Evolutionary conservation across 1,139 yeast species (phyloP).

Genomic region (Saccharomyces hybrid): DNA sequence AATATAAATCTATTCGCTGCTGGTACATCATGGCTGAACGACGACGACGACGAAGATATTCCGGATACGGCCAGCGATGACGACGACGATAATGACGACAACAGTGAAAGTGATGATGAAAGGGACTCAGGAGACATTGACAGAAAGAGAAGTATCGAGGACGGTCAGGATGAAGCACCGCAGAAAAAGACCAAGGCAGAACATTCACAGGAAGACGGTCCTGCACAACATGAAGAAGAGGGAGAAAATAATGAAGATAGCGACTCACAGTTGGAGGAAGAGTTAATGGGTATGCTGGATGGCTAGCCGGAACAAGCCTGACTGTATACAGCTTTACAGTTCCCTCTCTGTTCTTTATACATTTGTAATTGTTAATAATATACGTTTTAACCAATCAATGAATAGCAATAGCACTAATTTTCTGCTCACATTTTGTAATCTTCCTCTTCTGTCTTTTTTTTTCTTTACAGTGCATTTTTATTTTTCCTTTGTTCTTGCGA

Average conservation of each 20-base stretch:
- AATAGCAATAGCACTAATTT: neutral
- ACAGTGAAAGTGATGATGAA: constrained; percentile 15
- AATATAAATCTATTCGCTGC: constrained; percentile 26
- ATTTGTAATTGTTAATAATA: neutral
- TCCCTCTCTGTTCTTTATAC: neutral
- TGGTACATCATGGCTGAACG: constrained; percentile 32
- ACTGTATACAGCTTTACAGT: neutral
- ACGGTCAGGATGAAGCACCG: constrained; percentile 4
- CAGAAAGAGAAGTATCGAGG: neutral
- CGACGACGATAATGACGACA: constrained; percentile 21
- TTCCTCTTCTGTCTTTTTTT: too few species aligned
- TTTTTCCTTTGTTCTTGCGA: neutral
- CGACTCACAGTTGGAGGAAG: constrained; percentile 36
- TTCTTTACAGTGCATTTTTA: too few species aligned
- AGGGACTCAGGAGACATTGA: constrained; percentile 10
- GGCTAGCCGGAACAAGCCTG: constrained; percentile 1
- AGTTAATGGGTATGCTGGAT: constrained; percentile 31
- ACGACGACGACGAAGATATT: constrained; percentile 32
- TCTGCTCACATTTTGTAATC: too few species aligned
- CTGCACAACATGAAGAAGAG: constrained; percentile 2
- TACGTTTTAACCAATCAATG: neutral
- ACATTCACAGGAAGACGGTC: constrained; percentile 6
- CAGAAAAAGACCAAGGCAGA: constrained; percentile 10
- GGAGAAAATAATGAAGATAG: constrained; percentile 15
- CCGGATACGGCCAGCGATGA: constrained; percentile 30